phyloP scores from a whole-genome alignment of 306 rosid genomes.

The Prunus fruticosa region DNA sequence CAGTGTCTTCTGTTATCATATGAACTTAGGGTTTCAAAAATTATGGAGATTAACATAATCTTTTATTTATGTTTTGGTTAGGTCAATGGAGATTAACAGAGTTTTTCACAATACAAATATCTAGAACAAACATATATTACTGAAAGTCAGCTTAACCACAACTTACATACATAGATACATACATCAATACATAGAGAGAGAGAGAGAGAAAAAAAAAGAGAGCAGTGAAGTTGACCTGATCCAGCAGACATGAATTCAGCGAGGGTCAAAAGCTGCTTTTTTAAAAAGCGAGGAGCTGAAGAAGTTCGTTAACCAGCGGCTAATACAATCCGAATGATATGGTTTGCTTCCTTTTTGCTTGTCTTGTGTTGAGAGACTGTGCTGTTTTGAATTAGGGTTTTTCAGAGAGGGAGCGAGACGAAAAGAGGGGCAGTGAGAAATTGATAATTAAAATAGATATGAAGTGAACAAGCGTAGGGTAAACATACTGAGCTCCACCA shows the following conservation, averaged over 20 bases:
- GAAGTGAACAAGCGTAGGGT: not conserved
- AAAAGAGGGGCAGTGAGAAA: not conserved
- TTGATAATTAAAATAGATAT: not conserved
- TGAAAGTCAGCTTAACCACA: not conserved
- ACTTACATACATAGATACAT: not conserved
- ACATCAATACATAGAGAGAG: not conserved
- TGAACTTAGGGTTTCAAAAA: not conserved
- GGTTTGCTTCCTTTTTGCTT: not conserved
- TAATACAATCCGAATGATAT: not conserved
- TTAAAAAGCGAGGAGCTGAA: not conserved
- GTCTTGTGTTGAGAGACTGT: not conserved
- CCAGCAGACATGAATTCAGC: not conserved
- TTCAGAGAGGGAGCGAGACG: not conserved
- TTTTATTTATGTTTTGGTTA: too few species aligned
- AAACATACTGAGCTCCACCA: not conserved
- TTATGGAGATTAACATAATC: not conserved
- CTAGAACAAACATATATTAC: not conserved
- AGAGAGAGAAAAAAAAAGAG: not conserved
- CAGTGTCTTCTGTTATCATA: not conserved
- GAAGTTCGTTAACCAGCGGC: not conserved
- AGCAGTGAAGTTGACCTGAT: conserved; percentile 3
- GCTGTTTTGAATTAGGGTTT: conserved; percentile 4
- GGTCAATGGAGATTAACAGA: not conserved
- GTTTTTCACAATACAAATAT: not conserved
- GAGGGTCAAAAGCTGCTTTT: not conserved